Evolutionary conservation across 805 yeast genomes (phyloP).

Genomic region (Metschnikowia gelsemii): DNA sequence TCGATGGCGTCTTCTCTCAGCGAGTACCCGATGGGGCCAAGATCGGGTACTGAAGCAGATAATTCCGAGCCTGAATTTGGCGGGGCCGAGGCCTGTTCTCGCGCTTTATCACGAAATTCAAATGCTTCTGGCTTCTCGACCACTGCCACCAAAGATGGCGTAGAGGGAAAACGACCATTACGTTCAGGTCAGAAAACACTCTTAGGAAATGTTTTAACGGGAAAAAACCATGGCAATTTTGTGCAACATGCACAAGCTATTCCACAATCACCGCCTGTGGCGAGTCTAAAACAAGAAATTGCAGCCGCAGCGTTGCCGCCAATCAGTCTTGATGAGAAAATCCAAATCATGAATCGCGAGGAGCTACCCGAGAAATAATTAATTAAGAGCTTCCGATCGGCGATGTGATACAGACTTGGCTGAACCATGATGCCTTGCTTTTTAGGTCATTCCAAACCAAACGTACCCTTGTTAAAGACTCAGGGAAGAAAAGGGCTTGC

Average conservation of each 20-base stretch:
- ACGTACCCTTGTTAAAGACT: too few relatives aligned
- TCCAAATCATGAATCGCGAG: conserved; percentile 39
- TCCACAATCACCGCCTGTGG: too few relatives aligned
- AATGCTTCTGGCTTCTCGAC: conserved; percentile 68
- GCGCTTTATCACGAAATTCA: conserved; percentile 61
- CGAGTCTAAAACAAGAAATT: conserved; percentile 5
- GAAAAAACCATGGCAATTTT: conserved; percentile 23
- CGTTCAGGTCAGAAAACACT: conserved; percentile 42
- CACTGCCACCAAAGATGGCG: conserved; percentile 72
- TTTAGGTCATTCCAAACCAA: too few relatives aligned
- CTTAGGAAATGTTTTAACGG: conserved; percentile 31
- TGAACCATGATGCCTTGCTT: too few relatives aligned
- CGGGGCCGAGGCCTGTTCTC: conserved; percentile 35
- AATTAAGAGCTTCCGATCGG: too few relatives aligned
- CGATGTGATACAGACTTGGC: too few relatives aligned
- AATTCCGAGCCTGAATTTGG: conserved; percentile 8
- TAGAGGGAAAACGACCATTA: conserved; percentile 60
- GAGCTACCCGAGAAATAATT: neutral
- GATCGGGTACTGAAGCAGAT: conserved; percentile 6
- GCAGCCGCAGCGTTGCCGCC: conserved; percentile 31
- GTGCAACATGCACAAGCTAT: too few relatives aligned
- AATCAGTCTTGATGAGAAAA: conserved; percentile 46
- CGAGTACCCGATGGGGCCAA: conserved; percentile 25
- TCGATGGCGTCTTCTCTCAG: conserved; percentile 29
- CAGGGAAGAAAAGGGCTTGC: too few relatives aligned